Conservation (phyloP, 176 grass and related monocot genomes). For the Ensete glaucum region DNA sequence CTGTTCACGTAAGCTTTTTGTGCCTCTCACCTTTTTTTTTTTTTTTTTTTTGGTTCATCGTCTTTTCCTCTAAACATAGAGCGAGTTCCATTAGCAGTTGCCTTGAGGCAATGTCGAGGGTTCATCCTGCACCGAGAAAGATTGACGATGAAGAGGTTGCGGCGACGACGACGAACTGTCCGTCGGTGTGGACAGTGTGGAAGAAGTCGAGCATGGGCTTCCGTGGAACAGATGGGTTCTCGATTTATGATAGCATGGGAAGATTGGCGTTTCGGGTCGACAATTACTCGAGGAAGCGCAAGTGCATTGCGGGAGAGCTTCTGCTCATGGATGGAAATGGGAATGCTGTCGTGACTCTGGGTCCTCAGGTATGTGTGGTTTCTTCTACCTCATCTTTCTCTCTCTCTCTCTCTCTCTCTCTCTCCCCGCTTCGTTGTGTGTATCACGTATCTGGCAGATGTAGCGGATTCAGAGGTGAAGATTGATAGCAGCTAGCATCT, state of each 20-base stretch:
- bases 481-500: no score
- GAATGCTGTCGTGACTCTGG: conserved; percentile 33
- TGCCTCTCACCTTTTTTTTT: no score
- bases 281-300: conserved; percentile 50
- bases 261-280: conserved; percentile 55
- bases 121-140: neutral
- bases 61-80: no score
- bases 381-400: neutral
- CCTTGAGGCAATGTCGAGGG: neutral
- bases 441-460: conserved; percentile 20
- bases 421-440: neutral
- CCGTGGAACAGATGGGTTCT: conserved; percentile 80
- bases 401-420: neutral
- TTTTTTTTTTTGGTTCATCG: no score
- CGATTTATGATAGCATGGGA: conserved; percentile 51
- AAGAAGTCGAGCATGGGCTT: conserved; percentile 88
- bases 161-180: neutral
- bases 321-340: conserved; percentile 67
- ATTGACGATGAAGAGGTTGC: neutral
- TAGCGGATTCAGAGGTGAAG: no score
- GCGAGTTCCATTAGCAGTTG: no score
- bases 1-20: neutral
- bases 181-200: conserved; percentile 69
- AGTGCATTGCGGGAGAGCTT: conserved; percentile 50
- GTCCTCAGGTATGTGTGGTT: conserved; percentile 34